These are phyloP conservation scores for Colletotrichum simmondsii DNA, from an alignment of 2,329 filamentous ascomycete species.

Conservation along the genomic window DNA sequence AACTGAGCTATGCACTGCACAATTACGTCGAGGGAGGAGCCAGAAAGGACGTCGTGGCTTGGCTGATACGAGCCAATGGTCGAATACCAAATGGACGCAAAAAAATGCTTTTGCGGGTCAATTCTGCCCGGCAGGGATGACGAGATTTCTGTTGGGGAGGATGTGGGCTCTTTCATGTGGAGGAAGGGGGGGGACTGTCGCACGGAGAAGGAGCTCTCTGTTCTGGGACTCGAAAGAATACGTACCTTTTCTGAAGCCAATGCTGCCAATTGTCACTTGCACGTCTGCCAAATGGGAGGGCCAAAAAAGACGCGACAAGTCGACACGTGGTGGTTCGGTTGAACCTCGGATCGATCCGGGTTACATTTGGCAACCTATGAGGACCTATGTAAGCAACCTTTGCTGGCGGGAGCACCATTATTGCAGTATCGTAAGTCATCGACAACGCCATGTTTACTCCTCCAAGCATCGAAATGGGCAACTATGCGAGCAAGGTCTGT, in stretches of 20 bases:
- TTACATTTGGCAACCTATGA: neutral
- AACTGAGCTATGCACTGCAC: constrained; percentile 17
- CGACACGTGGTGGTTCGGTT: neutral
- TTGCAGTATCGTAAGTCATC: constrained; percentile 8
- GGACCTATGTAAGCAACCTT: neutral
- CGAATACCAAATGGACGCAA: constrained; percentile 1
- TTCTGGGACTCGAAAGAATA: neutral
- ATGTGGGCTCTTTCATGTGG: constrained; percentile 14
- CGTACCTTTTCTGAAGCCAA: neutral
- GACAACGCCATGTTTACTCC: neutral
- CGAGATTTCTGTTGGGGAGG: constrained; percentile 32
- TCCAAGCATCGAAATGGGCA: neutral
- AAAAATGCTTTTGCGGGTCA: constrained; percentile 19
- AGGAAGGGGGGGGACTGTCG: neutral
- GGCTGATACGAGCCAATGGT: neutral
- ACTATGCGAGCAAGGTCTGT: neutral
- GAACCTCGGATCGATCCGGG: constrained; percentile 7
- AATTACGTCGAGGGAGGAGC: constrained; percentile 24
- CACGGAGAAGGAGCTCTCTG: neutral
- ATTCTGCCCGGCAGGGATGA: constrained; percentile 26
- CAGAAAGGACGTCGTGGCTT: neutral
- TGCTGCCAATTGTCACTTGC: neutral
- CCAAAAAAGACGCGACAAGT: neutral
- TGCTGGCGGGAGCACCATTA: neutral
- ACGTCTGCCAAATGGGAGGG: neutral